These are phyloP conservation scores for Exophiala dermatitidis DNA, from an alignment of 2,329 filamentous ascomycete genomes.

Conservation along the genomic window DNA sequence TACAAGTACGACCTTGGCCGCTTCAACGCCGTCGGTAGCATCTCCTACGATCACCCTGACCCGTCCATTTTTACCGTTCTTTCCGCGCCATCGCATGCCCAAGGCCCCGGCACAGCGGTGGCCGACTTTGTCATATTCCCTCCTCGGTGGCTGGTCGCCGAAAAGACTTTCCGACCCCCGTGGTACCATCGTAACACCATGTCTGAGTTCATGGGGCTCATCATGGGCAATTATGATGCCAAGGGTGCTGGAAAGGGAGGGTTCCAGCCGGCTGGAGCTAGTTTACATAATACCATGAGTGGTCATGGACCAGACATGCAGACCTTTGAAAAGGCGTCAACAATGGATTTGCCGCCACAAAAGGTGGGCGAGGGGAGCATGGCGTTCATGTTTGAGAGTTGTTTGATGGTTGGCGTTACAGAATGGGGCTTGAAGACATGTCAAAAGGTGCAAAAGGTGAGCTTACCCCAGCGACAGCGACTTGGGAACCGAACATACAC, in stretches of 20 bases:
- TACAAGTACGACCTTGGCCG: conserved; percentile 76
- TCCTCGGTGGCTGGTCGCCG: conserved; percentile 56
- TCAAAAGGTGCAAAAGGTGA: conserved; percentile 56
- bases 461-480: not conserved
- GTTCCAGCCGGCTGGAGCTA: conserved; percentile 55
- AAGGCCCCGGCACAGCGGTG: conserved; percentile 54
- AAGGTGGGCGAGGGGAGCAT: conserved; percentile 55
- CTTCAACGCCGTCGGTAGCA: conserved; percentile 66
- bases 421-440: conserved; percentile 67
- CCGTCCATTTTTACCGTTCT: conserved; percentile 68
- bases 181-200: conserved; percentile 61
- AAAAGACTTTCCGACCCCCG: conserved; percentile 54
- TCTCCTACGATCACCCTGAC: conserved; percentile 71
- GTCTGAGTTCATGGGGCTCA: conserved; percentile 61
- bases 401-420: conserved; percentile 63
- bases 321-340: conserved; percentile 50
- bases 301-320: conserved; percentile 55
- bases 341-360: conserved; percentile 47
- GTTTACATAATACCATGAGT: conserved; percentile 65
- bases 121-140: conserved; percentile 61
- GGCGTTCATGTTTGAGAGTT: conserved; percentile 60
- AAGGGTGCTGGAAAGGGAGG: conserved; percentile 47
- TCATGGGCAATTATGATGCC: conserved; percentile 55
- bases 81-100: conserved; percentile 47
- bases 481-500: not conserved